phyloP scores from a whole-genome alignment of 2,329 filamentous ascomycete genomes.

The Aplosporella prunicola region DNA sequence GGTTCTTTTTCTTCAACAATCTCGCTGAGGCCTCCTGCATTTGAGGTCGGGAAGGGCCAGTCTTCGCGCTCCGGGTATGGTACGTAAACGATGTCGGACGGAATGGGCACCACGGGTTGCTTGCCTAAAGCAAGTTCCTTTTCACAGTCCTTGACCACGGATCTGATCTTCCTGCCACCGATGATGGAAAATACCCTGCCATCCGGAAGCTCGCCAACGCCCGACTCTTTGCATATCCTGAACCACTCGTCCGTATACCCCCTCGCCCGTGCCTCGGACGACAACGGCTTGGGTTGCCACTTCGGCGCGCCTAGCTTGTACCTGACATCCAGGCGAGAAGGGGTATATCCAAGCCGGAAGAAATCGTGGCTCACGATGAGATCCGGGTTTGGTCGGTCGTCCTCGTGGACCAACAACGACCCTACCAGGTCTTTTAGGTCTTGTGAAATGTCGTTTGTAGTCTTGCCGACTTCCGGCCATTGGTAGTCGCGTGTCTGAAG shows the following conservation, averaged over 20 bases:
- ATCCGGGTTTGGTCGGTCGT: conserved; percentile 65
- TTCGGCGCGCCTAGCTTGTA: conserved; percentile 38
- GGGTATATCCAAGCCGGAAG: conserved; percentile 69
- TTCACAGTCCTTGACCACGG: conserved; percentile 41
- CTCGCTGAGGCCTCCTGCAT: conserved; percentile 25
- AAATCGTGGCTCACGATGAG: conserved; percentile 71
- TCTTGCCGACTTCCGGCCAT: conserved; percentile 60
- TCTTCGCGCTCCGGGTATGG: conserved; percentile 33
- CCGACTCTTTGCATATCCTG: conserved; percentile 40
- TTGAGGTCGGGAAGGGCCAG: conserved; percentile 27
- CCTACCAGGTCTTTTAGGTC: conserved; percentile 73
- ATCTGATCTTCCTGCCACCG: conserved; percentile 38
- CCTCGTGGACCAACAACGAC: conserved; percentile 64
- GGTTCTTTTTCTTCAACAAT: conserved; percentile 33
- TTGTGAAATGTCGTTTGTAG: conserved; percentile 60
- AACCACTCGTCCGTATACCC: conserved; percentile 45
- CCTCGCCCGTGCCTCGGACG: conserved; percentile 14
- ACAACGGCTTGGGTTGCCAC: conserved; percentile 31
- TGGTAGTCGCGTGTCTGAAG: conserved; percentile 65
- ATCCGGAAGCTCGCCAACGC: conserved; percentile 39
- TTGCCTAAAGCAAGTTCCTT: conserved; percentile 39
- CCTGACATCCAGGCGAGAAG: conserved; percentile 38
- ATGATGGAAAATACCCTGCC: conserved; percentile 39
- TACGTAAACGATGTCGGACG: conserved; percentile 38
- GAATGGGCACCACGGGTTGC: conserved; percentile 41